A percentile compares a stretch with the other conserved stretches of the same genome.
Evolutionary conservation across 2,329 filamentous ascomycete species (phyloP).

Genomic region (Fusarium sublunatum): DNA sequence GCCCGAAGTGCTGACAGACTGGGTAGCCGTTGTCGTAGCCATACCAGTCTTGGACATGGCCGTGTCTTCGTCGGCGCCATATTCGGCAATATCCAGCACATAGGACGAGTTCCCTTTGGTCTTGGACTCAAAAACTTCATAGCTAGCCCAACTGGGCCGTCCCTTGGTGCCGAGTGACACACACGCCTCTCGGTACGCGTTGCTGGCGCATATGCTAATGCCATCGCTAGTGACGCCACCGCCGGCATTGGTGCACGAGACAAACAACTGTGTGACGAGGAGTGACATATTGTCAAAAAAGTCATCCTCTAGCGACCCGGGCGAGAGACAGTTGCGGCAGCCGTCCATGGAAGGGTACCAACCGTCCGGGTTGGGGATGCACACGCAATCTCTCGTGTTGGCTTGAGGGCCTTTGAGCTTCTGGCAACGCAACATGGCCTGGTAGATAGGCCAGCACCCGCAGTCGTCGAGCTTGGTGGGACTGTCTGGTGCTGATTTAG

Average conservation of each 20-base stretch:
- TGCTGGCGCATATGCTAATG: slow-evolving; percentile 32
- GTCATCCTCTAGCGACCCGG: slow-evolving; percentile 12
- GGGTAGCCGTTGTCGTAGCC: background rate
- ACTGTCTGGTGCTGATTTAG: slow-evolving; percentile 30
- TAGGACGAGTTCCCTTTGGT: slow-evolving; percentile 20
- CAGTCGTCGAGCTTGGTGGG: slow-evolving; percentile 40
- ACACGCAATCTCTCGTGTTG: slow-evolving; percentile 28
- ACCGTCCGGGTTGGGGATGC: slow-evolving; percentile 34
- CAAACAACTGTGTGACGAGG: slow-evolving; percentile 39
- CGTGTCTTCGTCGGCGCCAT: slow-evolving; percentile 9
- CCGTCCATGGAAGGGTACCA: slow-evolving; percentile 41
- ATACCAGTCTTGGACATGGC: slow-evolving; percentile 13
- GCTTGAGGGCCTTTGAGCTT: slow-evolving; percentile 30
- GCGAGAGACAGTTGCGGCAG: slow-evolving; percentile 34
- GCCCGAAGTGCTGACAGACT: background rate
- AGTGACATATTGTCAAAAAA: slow-evolving; percentile 35
- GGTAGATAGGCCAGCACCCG: slow-evolving; percentile 39
- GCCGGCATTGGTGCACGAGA: slow-evolving; percentile 35
- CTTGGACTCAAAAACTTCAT: slow-evolving; percentile 13
- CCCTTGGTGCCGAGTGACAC: slow-evolving; percentile 24
- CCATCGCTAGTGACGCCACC: slow-evolving; percentile 35
- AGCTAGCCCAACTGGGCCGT: slow-evolving; percentile 29
- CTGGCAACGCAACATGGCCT: slow-evolving; percentile 35
- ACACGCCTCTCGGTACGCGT: slow-evolving; percentile 29
- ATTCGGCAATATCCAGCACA: slow-evolving; percentile 26